A percentile compares a stretch with the other conserved stretches of the same genome.
Evolutionary conservation across 176 grass and related monocot species (phyloP).

Genomic region (Aegilops bicornis): DNA sequence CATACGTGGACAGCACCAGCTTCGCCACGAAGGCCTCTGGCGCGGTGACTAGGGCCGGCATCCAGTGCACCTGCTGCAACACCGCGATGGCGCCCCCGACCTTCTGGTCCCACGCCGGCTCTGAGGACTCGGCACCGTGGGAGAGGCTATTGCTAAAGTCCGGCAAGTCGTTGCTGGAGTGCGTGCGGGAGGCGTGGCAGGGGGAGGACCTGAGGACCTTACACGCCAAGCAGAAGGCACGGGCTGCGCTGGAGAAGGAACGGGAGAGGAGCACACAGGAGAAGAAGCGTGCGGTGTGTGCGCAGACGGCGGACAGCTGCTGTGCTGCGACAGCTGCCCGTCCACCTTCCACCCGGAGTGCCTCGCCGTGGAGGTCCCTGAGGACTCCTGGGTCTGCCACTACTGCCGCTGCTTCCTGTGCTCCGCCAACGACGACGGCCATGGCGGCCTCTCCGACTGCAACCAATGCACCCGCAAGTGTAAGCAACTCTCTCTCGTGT

Average conservation of each 20-base stretch:
- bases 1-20: conserved; percentile 31
- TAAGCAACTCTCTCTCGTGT: conserved; percentile 5
- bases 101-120: conserved; percentile 50
- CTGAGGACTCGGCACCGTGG: conserved; percentile 33
- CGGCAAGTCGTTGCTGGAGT: conserved; percentile 40
- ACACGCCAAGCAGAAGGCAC: conserved; percentile 13
- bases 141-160: conserved; percentile 54
- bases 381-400: conserved; percentile 66
- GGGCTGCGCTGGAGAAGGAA: conserved; percentile 26
- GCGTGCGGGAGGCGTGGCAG: conserved; percentile 52
- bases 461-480: conserved; percentile 58
- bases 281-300: conserved; percentile 61
- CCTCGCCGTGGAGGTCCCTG: conserved; percentile 47
- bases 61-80: conserved; percentile 65
- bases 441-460: conserved; percentile 45
- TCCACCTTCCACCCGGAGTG: conserved; percentile 81
- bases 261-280: background rate
- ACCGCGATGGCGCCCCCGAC: conserved; percentile 26
- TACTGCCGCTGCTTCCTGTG: conserved; percentile 76
- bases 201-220: conserved; percentile 3
- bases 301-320: conserved; percentile 65
- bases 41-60: conserved; percentile 33
- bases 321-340: conserved; percentile 82
- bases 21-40: conserved; percentile 40
- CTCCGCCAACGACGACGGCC: conserved; percentile 4